Evolutionary conservation across 2,329 filamentous ascomycete genomes (phyloP), one percentile per base, ranked within the genome.

Genomic region (Paracoccidioides brasiliensis): DNA sequence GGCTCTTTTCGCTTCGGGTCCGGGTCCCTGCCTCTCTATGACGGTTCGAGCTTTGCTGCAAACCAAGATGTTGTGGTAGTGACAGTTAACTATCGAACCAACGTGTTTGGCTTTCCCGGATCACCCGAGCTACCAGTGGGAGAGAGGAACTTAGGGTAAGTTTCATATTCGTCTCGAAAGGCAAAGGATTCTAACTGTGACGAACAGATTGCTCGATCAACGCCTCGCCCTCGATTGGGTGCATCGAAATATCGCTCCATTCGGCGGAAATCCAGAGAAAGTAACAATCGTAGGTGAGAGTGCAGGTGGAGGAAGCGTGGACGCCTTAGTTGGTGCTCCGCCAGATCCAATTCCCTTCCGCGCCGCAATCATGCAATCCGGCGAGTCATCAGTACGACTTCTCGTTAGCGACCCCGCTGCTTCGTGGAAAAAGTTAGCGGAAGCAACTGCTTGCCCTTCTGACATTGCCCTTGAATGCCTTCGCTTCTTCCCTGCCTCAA

Each of bases 231-330:
- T 61, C 38, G 38, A 60, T 58, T 30, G 63, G 63, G 50, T 52
- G 8, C 45, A 32, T 28, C n/a, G 41, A 35, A 44, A 42, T 44
- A 38, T 54, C 32, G 33, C 55, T 14, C 22, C 41, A 9, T 49
- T 57, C 32, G 43, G 52, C 51, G 74, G 74, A n/a, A 72, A 76
- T 51, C 69, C 72, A 1, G 63, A 67, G 52, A 65, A 63, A 48
- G 71, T 76, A 33, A 73, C 71, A 3, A 73, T 76, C 56, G 66
- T 67, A 10, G 74, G 74, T 8, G 70, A 70, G 46, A 72, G 68
- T 51, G 74, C 75, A 7, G 75, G 80, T 30, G 80, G 79, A 8
- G 33, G 33, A 35, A 42, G 35, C 2, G 61, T 65, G 15, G 61
- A 58, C 45, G 56, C 55, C 0, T 60, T 67, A 1, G 52, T 67